Evolutionary conservation across 1,284 basidiomycete species (phyloP).

Genomic region (Tilletia indica): DNA sequence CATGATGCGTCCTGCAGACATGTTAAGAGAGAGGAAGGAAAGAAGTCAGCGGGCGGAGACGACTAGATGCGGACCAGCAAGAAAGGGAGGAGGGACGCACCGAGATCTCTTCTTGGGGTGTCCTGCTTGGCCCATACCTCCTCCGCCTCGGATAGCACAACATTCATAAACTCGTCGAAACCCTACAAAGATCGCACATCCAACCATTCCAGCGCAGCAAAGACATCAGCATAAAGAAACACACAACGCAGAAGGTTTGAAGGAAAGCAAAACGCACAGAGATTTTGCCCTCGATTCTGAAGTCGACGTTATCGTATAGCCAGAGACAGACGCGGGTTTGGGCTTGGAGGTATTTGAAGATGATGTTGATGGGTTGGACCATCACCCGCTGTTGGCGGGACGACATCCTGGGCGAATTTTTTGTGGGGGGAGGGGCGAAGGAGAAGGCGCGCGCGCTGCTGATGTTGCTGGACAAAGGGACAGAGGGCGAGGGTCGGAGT

Average conservation of each 20-base stretch:
- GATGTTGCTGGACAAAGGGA: too few relatives aligned
- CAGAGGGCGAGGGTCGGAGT: not conserved
- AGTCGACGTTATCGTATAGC: slow-evolving; percentile 96
- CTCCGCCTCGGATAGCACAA: slow-evolving; percentile 90
- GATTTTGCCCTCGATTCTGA: slow-evolving; percentile 94
- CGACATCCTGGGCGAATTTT: slow-evolving; percentile 22
- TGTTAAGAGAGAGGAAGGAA: not conserved
- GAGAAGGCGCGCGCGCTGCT: not conserved
- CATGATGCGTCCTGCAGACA: slow-evolving; percentile 25
- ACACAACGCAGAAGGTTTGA: not conserved
- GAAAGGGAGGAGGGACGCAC: not conserved
- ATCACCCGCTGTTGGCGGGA: slow-evolving; percentile 25
- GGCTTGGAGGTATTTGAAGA: slow-evolving; percentile 97
- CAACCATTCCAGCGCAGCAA: too few relatives aligned
- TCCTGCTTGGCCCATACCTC: slow-evolving; percentile 68
- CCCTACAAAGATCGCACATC: slow-evolving; percentile 61
- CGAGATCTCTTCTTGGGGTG: not conserved
- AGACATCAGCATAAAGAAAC: not conserved
- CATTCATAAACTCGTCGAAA: slow-evolving; percentile 99
- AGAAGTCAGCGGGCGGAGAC: not conserved
- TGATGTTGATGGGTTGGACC: slow-evolving; percentile 70
- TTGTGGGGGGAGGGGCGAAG: not conserved
- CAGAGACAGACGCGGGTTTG: slow-evolving; percentile 84
- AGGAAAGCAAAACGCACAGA: slow-evolving; percentile 57
- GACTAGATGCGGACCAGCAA: not conserved